Base-by-base conservation (phyloP, 2,329 filamentous ascomycete genomes). In the Immersiporthe knoxdaviesiana region DNA sequence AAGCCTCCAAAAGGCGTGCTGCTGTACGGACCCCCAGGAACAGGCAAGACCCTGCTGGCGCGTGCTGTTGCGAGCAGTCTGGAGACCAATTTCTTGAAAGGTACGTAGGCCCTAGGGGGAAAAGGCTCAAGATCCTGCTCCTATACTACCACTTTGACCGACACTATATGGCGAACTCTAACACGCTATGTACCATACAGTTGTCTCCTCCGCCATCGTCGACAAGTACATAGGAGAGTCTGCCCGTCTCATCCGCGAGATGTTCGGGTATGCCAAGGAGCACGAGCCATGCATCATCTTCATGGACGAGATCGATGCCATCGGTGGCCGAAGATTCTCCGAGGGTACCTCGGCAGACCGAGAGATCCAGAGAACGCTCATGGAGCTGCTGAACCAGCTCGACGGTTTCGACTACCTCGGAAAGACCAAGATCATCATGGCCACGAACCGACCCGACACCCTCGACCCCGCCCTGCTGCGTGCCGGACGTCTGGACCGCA, bases 381-480 rank as follows among this genome's bases (percentile, higher is more conserved):
- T 99, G 96, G 96, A 99, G 81, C 87, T 99, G 67, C 91, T 99
- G 72, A 99, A 99, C 82, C 96, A 99, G 81, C 89, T 99, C 66
- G 96, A 99, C 79, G 96, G 97, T 74, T 99, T 99, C 84, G 96
- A 99, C 83, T 99, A 99, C 83, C 87, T 99, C 50, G 96, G 97
- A 75, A 97, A 99, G 87, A 99, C 96, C 67, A 99, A 99, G 86
- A 99, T 99, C 79, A 99, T 99, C 84, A 99, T 99, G 97, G 96
- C 94, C 50, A 98, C 96, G 70, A 99, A 99, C 85, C 88, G 96
- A 82, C 96, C 95, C 18, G 95, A 98, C 80, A 98, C 95, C 0
- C 88, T 99, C 63, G 95, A 99, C 78, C 95, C 95, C 44, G 95
- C 95, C 1, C 85, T 99, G 76, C 86, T 99, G 68, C 91, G 95